Conservation (phyloP, 768 basidiomycete genomes). For the Pisolithus marmoratus region DNA sequence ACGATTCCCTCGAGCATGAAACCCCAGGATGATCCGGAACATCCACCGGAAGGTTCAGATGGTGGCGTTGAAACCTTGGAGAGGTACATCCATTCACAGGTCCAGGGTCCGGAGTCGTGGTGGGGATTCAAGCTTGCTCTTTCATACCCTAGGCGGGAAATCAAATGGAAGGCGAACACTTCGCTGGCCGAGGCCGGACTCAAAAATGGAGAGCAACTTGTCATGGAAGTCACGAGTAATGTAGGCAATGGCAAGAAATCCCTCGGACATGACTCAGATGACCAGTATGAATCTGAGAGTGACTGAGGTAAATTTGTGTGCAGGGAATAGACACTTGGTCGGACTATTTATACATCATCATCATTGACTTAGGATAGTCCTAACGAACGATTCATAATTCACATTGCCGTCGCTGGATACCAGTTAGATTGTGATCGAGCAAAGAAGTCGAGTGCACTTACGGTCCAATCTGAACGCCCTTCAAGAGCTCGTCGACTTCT, state of each 20-base stretch:
- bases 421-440: slow-evolving; percentile 1
- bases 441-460: slow-evolving; percentile 37
- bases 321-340: neutral
- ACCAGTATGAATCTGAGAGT: slow-evolving; percentile 53
- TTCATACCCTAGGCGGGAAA: slow-evolving; percentile 65
- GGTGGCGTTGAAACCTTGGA: slow-evolving; percentile 35
- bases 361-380: slow-evolving; percentile 88
- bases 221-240: slow-evolving; percentile 44
- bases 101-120: slow-evolving; percentile 36
- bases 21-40: slow-evolving; percentile 36
- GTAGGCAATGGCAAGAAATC: slow-evolving; percentile 2
- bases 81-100: slow-evolving; percentile 27
- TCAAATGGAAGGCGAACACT: slow-evolving; percentile 41
- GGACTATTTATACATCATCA: neutral
- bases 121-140: slow-evolving; percentile 70
- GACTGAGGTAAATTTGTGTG: slow-evolving; percentile 21
- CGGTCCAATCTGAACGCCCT: slow-evolving; percentile 90
- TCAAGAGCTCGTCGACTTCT: slow-evolving; percentile 96
- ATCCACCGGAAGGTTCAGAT: slow-evolving; percentile 32
- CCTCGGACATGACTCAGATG: slow-evolving; percentile 35
- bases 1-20: slow-evolving; percentile 39
- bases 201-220: slow-evolving; percentile 57
- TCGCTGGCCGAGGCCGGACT: slow-evolving; percentile 43
- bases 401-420: slow-evolving; percentile 82
- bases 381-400: slow-evolving; percentile 95